Evolutionary conservation across 257 asterid species (phyloP).

Genomic region (Misopates orontium): DNA sequence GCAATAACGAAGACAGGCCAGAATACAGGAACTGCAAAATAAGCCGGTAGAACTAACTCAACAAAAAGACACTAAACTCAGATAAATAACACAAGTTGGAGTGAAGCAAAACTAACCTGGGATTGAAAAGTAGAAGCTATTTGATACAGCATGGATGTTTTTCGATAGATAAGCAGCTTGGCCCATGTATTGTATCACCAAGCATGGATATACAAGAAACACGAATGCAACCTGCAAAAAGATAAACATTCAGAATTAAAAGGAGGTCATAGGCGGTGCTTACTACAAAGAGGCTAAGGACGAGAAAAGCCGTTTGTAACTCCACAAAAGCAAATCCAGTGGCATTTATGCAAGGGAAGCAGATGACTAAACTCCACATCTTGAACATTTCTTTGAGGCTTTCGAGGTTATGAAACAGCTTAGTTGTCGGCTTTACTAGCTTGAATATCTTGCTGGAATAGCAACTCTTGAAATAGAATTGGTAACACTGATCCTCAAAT

Average conservation of each 20-base stretch:
- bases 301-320: too few species aligned
- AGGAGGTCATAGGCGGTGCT: too few species aligned
- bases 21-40: slow-evolving; percentile 42
- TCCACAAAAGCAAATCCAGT: too few species aligned
- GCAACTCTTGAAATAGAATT: too few species aligned
- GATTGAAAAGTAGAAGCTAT: slow-evolving; percentile 68
- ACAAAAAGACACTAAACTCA: neutral
- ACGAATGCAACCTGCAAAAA: slow-evolving; percentile 67
- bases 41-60: slow-evolving; percentile 13
- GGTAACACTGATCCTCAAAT: too few species aligned
- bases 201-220: slow-evolving; percentile 75
- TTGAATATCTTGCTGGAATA: too few species aligned
- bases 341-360: too few species aligned
- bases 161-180: slow-evolving; percentile 94
- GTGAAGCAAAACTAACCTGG: slow-evolving; percentile 51
- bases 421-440: too few species aligned
- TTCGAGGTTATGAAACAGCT: too few species aligned
- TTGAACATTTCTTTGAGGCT: too few species aligned
- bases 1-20: slow-evolving; percentile 68
- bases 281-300: too few species aligned
- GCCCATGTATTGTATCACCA: slow-evolving; percentile 92
- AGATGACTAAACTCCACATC: too few species aligned
- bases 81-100: neutral
- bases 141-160: slow-evolving; percentile 52
- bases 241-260: neutral